Conservation (phyloP, 805 yeast species). For the Metschnikowia baotianmanensis region DNA sequence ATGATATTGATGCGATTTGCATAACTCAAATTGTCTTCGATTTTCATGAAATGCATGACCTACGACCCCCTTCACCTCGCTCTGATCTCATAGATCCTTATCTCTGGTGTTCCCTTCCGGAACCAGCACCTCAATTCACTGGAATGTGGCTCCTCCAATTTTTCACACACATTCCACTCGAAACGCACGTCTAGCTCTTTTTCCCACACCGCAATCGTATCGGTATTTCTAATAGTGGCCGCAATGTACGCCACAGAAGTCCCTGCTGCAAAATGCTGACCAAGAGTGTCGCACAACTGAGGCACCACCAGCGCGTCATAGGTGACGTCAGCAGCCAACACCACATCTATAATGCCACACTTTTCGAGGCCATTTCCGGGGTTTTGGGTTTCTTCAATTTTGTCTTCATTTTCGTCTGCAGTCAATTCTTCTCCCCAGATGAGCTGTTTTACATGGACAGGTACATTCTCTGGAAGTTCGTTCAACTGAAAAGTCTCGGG, state of each 20-base stretch:
- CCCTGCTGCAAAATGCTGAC: conserved; percentile 31
- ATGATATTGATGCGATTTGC: too few species aligned
- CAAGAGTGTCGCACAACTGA: conserved; percentile 48
- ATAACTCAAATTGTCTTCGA: neutral
- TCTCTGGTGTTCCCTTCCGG: conserved; percentile 19
- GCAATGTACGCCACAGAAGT: conserved; percentile 49
- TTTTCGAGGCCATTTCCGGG: too few species aligned
- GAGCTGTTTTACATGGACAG: conserved; percentile 31
- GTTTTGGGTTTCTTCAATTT: too few species aligned
- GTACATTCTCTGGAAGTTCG: conserved; percentile 15
- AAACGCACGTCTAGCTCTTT: conserved; percentile 8
- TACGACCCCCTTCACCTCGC: neutral
- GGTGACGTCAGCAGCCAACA: conserved; percentile 86
- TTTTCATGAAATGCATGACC: neutral
- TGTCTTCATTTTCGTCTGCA: conserved; percentile 15
- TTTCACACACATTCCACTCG: conserved; percentile 11
- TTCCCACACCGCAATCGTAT: conserved; percentile 37
- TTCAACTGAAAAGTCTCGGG: conserved; percentile 47
- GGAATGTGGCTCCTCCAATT: conserved; percentile 10
- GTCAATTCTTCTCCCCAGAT: conserved; percentile 52
- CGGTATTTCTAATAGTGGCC: conserved; percentile 68
- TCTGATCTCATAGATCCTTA: conserved; percentile 14
- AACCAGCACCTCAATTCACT: conserved; percentile 14
- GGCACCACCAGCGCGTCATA: conserved; percentile 67
- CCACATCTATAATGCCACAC: conserved; percentile 43